Evolutionary conservation across 805 yeast genomes (phyloP).

Genomic region (Candida sphagnicola): DNA sequence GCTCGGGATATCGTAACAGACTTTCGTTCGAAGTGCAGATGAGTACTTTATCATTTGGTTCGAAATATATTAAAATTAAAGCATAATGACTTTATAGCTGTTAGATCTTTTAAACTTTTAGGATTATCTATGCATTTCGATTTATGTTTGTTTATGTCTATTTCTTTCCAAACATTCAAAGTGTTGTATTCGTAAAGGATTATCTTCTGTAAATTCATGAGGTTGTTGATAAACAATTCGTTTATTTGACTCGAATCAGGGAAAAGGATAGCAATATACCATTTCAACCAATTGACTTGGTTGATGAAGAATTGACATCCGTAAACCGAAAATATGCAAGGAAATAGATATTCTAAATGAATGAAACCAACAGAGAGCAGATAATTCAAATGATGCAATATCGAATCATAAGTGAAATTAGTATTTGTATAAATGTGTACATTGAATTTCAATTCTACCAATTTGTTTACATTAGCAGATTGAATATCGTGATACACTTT

Average conservation of each 20-base stretch:
- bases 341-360: conserved; percentile 24
- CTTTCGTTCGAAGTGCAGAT: no score
- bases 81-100: not conserved
- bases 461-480: conserved; percentile 2
- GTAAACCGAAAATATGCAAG: conserved; percentile 27
- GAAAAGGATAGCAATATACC: not conserved
- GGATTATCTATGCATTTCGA: no score
- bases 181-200: conserved; percentile 14
- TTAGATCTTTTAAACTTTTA: conserved; percentile 1
- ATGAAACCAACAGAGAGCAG: conserved; percentile 18
- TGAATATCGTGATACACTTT: not conserved
- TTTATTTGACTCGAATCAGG: not conserved
- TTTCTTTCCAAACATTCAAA: conserved; percentile 3
- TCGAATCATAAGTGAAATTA: conserved; percentile 4
- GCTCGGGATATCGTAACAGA: no score
- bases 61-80: not conserved
- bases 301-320: conserved; percentile 20
- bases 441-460: conserved; percentile 5
- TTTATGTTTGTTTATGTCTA: conserved; percentile 11
- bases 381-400: conserved; percentile 17
- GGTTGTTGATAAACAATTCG: conserved; percentile 1
- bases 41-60: not conserved
- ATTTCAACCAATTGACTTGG: conserved; percentile 3
- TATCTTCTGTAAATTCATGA: conserved; percentile 12
- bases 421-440: conserved; percentile 7